Evolutionary conservation across 768 basidiomycete species (phyloP).

Genomic region (Suillus subluteus): DNA sequence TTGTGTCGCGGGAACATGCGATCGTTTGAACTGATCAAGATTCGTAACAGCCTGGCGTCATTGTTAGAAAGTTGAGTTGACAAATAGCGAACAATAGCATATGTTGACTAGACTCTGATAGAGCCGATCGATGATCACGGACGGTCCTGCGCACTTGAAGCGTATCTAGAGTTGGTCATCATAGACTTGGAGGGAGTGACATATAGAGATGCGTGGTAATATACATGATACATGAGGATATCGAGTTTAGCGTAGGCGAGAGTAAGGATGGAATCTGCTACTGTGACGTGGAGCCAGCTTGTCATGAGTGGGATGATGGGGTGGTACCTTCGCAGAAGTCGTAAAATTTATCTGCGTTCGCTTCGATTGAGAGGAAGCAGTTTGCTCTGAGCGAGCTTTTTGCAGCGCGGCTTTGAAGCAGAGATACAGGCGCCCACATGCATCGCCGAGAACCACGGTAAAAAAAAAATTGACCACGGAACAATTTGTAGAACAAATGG

Average conservation of each 20-base stretch:
- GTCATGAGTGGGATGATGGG: conserved; percentile 20
- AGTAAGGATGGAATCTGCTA: conserved; percentile 34
- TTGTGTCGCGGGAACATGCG: neutral
- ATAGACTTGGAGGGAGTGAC: neutral
- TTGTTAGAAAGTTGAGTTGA: neutral
- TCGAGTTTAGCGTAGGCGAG: conserved; percentile 25
- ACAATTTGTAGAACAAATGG: conserved; percentile 13
- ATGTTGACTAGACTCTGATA: neutral
- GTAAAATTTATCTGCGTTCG: conserved; percentile 69
- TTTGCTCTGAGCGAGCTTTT: conserved; percentile 66
- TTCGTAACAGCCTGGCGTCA: neutral
- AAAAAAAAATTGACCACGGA: neutral
- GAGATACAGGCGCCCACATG: neutral
- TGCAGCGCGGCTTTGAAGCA: conserved; percentile 58
- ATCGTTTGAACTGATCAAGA: neutral
- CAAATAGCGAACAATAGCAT: neutral
- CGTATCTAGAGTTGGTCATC: neutral
- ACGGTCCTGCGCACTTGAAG: neutral
- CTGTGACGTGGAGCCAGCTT: conserved; percentile 23
- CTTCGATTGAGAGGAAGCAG: conserved; percentile 55
- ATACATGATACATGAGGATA: neutral
- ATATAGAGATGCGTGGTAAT: conserved; percentile 1
- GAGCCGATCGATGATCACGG: neutral
- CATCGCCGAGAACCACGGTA: conserved; percentile 4
- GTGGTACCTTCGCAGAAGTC: conserved; percentile 27